Percentiles rank a stretch among this genome's conserved stretches.
These are phyloP conservation scores for Cordyceps militaris DNA, from an alignment of 2,329 filamentous ascomycete species.

Conservation along the genomic window DNA sequence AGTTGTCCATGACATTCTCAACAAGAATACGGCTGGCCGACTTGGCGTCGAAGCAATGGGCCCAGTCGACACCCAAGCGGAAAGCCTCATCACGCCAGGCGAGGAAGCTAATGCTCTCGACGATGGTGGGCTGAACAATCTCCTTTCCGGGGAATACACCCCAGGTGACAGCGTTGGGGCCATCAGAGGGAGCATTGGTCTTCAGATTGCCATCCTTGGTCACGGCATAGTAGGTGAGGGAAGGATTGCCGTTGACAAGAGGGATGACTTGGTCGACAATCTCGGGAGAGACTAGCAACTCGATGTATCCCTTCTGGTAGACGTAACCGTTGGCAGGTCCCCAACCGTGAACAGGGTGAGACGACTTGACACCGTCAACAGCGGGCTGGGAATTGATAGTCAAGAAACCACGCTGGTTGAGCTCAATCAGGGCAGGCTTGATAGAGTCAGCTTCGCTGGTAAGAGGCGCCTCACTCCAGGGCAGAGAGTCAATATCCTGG, in stretches of 20 bases:
- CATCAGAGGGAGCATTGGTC: constrained; percentile 77
- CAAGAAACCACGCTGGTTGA: constrained; percentile 81
- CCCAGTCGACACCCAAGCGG: constrained; percentile 87
- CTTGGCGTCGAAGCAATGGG: constrained; percentile 73
- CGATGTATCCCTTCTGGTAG: constrained; percentile 96
- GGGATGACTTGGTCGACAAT: constrained; percentile 69
- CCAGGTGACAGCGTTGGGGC: constrained; percentile 98
- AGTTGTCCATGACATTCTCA: constrained; percentile 75
- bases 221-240: constrained; percentile 91
- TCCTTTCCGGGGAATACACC: constrained; percentile 98
- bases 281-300: constrained; percentile 77
- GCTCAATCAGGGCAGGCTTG: constrained; percentile 64
- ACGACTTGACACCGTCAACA: constrained; percentile 83
- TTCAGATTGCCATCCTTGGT: constrained; percentile 74
- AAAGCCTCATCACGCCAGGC: constrained; percentile 99
- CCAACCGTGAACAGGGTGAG: constrained; percentile 84
- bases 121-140: constrained; percentile 99
- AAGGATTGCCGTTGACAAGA: constrained; percentile 69
- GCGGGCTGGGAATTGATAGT: constrained; percentile 98
- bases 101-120: constrained; percentile 94
- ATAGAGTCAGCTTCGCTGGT: constrained; percentile 75
- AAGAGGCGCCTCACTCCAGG: constrained; percentile 90
- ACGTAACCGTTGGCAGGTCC: constrained; percentile 92
- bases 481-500: constrained; percentile 71
- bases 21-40: constrained; percentile 76